Base-by-base conservation (phyloP, 306 rosid genomes). In the Citrullus mucosospermus region DNA sequence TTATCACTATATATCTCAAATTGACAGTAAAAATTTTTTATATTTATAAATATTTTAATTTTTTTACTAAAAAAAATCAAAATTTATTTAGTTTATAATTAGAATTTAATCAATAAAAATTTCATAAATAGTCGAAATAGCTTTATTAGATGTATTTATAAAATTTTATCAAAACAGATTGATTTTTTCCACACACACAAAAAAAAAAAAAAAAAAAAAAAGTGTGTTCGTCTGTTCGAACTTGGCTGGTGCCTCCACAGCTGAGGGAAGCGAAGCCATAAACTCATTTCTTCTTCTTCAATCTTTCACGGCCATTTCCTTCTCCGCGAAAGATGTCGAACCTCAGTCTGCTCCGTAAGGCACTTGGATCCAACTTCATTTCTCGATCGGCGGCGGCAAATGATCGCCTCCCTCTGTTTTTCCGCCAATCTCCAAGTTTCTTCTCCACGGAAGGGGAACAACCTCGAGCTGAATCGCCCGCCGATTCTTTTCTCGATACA, bases 371-470 rank as follows among this genome's bases (percentile, higher is more conserved):
- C 9, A 84, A 46, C 67, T 80, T 83, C 41, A 5, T 84, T 39
- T 76, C 80, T 80, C 78, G 75, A 65, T 58, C 83, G 12, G 17
- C 46, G 0, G 75, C 80, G 65, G 62, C 71, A 76, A 78, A 16
- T 54, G 82, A 81, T 70, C 89, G 71, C 67, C 58, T 76, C 63
- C 78, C 85, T 25, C 53, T 65, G 16, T 66, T 76, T 67, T 77
- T 78, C 70, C 80, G 71, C 51, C 69, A 83, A 50, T 69, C 83
- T 36, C 43, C 62, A 54, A 80, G 90, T 48, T 75, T 65, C 53
- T 88, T 91, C 85, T 91, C 97, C 18, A 85, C 97, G 60, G 93
- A 86, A 62, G 80, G 89, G 3, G 79, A 81, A 63, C 85, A 83
- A 44, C 89, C 88, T 2, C 84, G 81, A 8, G 83, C 48, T 70